Evolutionary conservation across 2,329 filamentous ascomycete species (phyloP), one percentile per base, ranked within the genome.

Genomic region (Epichloe baconii): DNA sequence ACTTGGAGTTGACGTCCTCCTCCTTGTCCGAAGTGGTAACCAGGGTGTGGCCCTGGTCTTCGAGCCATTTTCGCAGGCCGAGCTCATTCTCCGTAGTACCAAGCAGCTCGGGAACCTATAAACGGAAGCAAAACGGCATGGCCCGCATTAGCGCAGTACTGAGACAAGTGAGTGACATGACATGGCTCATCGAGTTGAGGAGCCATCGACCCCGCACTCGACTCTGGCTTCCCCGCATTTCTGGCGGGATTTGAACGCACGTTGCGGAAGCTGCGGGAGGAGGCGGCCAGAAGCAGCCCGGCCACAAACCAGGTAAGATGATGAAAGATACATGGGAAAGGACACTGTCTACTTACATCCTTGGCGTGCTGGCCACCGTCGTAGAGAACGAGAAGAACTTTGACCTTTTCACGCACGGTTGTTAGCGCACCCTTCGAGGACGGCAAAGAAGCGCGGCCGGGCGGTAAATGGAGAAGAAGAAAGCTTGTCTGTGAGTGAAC

Each of bases 81-180:
- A 98, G 88, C 79, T 98, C 93, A 71, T 97, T 97, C 79, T 98
- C 88, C 47, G 89, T 96, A 57, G 93, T 95, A 65, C 93, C 93
- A 64, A 96, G 82, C 62, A 98, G 80, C 64, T 80, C 80, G 57
- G 90, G 89, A 68, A 83, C 79, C 78, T 83, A 37, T 2, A 31
- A 11, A 48, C 3, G 12, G 23, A 36, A 10, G 26, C 17, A 48
- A 36, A 7, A 12, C 15, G 19, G 5, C 26, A 34, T 21, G 19
- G 19, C n/a, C 38, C 23, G 21, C 5, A 42, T 53, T 42, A 53
- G 52, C 44, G 34, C 17, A 42, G 37, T 35, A 12, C 26, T 11
- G 10, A 4, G 31, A 31, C 26, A 10, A 31, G 26, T 4, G 31
- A 31, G 14, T 38, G 35, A 17, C 21, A 3, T 26, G 35, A 17